Evolutionary conservation across 495 filamentous ascomycete genomes (phyloP).

Genomic region (Talaromyces adpressus): DNA sequence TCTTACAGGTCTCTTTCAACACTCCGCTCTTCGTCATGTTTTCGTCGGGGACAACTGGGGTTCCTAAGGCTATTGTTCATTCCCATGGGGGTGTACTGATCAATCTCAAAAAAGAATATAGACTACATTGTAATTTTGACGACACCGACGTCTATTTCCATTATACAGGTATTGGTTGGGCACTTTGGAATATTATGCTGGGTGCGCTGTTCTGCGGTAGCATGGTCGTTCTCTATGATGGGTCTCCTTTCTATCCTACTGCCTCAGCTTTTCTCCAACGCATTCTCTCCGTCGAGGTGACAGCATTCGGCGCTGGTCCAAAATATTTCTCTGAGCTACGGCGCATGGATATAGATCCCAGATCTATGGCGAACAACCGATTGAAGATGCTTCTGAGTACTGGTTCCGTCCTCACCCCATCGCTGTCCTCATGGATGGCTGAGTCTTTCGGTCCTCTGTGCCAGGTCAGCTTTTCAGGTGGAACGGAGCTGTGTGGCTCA

Average conservation of each 20-base stretch:
- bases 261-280: constrained; percentile 11
- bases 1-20: constrained; percentile 52
- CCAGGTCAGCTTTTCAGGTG: constrained; percentile 61
- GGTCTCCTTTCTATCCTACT: constrained; percentile 61
- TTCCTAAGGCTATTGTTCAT: constrained; percentile 70
- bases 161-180: constrained; percentile 67
- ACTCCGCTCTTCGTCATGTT: constrained; percentile 71
- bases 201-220: constrained; percentile 60
- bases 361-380: constrained; percentile 49
- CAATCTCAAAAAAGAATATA: constrained; percentile 50
- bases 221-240: constrained; percentile 61
- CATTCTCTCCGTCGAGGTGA: constrained; percentile 20
- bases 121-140: constrained; percentile 48
- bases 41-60: constrained; percentile 64
- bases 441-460: constrained; percentile 58
- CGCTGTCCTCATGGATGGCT: constrained; percentile 75
- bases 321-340: constrained; percentile 65
- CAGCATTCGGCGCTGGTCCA: constrained; percentile 60
- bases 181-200: constrained; percentile 62
- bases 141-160: constrained; percentile 42
- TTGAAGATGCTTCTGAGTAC: constrained; percentile 57
- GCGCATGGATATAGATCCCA: constrained; percentile 49
- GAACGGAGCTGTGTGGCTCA: constrained; percentile 69
- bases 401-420: constrained; percentile 71
- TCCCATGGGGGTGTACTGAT: constrained; percentile 54